phyloP scores from a whole-genome alignment of 768 basidiomycete genomes.

The Tremella fuciformis region DNA sequence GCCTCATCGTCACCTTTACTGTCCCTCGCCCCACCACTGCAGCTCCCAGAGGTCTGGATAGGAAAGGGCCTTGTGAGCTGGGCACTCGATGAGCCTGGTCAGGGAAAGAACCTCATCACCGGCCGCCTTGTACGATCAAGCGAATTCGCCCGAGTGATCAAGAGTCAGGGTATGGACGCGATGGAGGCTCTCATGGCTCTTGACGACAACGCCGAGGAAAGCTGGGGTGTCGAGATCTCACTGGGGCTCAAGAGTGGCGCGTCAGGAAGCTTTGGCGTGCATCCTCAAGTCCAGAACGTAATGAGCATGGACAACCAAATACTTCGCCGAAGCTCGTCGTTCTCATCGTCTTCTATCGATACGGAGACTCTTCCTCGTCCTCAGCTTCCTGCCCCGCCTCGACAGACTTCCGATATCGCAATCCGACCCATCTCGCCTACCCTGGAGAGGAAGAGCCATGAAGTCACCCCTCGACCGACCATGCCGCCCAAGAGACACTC shows the following conservation, averaged over 20 bases:
- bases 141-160: constrained; percentile 23
- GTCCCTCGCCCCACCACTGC: not conserved
- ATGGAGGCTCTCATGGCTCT: constrained; percentile 33
- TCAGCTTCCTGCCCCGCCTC: not conserved
- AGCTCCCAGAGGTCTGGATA: constrained; percentile 37
- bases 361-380: not conserved
- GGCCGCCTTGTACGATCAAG: constrained; percentile 29
- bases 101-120: constrained; percentile 45
- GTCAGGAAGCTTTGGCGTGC: constrained; percentile 7
- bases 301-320: constrained; percentile 11
- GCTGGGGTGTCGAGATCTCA: constrained; percentile 44
- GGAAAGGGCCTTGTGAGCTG: constrained; percentile 42
- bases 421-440: not conserved
- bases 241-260: constrained; percentile 29
- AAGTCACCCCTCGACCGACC: constrained; percentile 1
- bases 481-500: not conserved
- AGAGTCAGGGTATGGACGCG: constrained; percentile 20
- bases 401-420: not conserved
- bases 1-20: not conserved
- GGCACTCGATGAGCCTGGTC: constrained; percentile 41
- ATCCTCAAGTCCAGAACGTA: constrained; percentile 10
- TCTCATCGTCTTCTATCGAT: not conserved
- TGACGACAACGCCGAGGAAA: constrained; percentile 16
- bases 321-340: not conserved
- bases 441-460: not conserved